These are phyloP conservation scores for Bremia lactucae DNA, from an alignment of 352 stramenopile species.

Conservation along the genomic window DNA sequence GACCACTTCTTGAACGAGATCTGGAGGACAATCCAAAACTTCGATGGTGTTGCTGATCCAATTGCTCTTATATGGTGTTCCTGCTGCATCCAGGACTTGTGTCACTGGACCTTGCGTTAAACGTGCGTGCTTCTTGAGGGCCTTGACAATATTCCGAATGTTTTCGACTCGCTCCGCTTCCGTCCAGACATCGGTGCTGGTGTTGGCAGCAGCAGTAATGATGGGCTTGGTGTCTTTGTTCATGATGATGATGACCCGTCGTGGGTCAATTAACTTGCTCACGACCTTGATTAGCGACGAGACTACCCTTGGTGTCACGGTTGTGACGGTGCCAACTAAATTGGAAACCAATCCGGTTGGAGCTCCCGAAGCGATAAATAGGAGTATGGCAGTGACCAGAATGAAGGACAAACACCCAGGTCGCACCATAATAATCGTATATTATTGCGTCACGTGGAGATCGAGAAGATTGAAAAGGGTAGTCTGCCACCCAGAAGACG, in stretches of 20 bases:
- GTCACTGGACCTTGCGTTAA: constrained; percentile 4
- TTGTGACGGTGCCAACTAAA: constrained; percentile 1
- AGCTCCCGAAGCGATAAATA: constrained; percentile 5
- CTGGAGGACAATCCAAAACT: constrained; percentile 16
- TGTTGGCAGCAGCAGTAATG: constrained; percentile 3
- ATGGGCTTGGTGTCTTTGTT: constrained; percentile 2
- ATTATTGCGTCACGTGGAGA: not conserved
- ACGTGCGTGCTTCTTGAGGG: constrained; percentile 10
- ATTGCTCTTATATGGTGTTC: constrained; percentile 4
- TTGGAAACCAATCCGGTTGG: constrained; percentile 3
- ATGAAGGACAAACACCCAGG: constrained; percentile 6
- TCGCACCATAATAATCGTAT: constrained; percentile 12
- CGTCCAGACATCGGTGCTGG: constrained; percentile 11
- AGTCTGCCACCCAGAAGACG: constrained; percentile 19
- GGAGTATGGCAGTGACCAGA: constrained; percentile 1
- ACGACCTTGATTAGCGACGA: constrained; percentile 13
- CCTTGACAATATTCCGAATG: constrained; percentile 13
- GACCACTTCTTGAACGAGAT: constrained; percentile 14
- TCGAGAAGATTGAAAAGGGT: constrained; percentile 5
- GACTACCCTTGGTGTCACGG: not conserved
- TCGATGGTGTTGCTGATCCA: constrained; percentile 38
- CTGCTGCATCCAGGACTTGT: constrained; percentile 1
- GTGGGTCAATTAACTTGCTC: not conserved
- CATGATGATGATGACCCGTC: constrained; percentile 14
- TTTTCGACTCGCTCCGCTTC: constrained; percentile 7